A percentile compares a stretch with the other conserved stretches of the same genome.
Evolutionary conservation across 2,329 filamentous ascomycete genomes (phyloP).

Genomic region (Hysterium pulicare): DNA sequence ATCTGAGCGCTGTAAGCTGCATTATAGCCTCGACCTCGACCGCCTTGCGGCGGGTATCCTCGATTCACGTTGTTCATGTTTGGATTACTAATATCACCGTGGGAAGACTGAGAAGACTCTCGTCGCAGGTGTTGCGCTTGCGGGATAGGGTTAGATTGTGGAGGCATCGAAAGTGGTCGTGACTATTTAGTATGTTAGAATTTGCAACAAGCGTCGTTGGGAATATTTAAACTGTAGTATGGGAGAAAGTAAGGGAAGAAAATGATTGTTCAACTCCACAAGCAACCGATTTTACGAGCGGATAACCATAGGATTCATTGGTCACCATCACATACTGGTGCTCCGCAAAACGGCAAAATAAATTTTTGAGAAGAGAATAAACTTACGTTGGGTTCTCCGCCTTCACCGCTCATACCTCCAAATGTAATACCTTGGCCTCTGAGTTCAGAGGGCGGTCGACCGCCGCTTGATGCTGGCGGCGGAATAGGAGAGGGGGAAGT

Average conservation of each 20-base stretch:
- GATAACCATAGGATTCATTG: too few relatives aligned
- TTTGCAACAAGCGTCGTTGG: conserved; percentile 14
- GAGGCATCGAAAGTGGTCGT: conserved; percentile 62
- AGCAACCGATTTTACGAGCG: too few relatives aligned
- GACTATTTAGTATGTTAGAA: conserved; percentile 53
- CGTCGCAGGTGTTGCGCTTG: conserved; percentile 78
- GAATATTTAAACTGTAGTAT: conserved; percentile 19
- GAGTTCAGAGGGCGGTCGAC: conserved; percentile 72
- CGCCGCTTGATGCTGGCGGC: conserved; percentile 78
- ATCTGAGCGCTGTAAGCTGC: conserved; percentile 48
- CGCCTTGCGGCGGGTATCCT: conserved; percentile 40
- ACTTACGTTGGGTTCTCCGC: conserved; percentile 67
- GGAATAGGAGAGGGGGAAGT: conserved; percentile 92
- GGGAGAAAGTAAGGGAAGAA: conserved; percentile 22
- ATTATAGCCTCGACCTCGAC: conserved; percentile 54
- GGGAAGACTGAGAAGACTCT: conserved; percentile 79
- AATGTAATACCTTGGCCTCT: conserved; percentile 72
- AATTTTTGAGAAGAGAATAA: conserved; percentile 5
- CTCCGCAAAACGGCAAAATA: too few relatives aligned
- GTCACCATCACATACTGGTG: too few relatives aligned
- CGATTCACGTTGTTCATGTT: conserved; percentile 43
- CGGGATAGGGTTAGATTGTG: conserved; percentile 38
- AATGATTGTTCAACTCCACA: too few relatives aligned
- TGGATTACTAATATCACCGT: conserved; percentile 67
- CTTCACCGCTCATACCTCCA: conserved; percentile 75